Conservation (phyloP, 2,329 filamentous ascomycete species). For the Gaeumannomyces sp. region DNA sequence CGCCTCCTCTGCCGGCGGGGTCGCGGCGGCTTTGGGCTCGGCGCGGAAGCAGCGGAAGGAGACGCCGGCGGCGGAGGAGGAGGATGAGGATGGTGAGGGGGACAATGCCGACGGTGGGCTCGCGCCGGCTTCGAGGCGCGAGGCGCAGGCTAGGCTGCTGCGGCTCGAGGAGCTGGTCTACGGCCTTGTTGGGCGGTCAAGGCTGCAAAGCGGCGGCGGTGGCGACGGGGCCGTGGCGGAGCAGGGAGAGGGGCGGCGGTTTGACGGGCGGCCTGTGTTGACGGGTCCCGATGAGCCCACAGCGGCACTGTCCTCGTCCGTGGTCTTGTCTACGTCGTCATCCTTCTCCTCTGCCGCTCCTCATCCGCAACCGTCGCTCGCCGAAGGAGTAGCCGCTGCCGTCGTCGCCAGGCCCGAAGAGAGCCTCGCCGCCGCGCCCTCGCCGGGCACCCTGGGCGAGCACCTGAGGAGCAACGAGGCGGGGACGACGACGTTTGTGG, state of each 20-base stretch:
- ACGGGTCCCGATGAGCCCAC: background rate
- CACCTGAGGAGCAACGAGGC: slow-evolving; percentile 21
- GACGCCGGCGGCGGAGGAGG: too few relatives aligned
- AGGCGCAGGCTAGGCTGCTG: slow-evolving; percentile 36
- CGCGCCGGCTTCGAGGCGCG: slow-evolving; percentile 25
- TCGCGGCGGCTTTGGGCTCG: slow-evolving; percentile 21
- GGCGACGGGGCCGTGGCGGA: background rate
- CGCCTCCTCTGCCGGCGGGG: slow-evolving; percentile 20
- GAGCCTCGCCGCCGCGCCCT: slow-evolving; percentile 15
- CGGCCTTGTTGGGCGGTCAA: slow-evolving; percentile 39
- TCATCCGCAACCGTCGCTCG: slow-evolving; percentile 12
- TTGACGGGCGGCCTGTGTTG: background rate
- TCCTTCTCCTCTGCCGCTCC: slow-evolving; percentile 25
- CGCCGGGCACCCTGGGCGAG: slow-evolving; percentile 14
- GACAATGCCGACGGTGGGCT: slow-evolving; percentile 21
- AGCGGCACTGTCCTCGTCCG: background rate
- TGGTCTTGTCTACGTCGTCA: background rate
- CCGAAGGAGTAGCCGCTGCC: background rate
- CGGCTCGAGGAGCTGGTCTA: slow-evolving; percentile 52
- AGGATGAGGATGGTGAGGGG: too few relatives aligned
- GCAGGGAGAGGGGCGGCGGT: too few relatives aligned
- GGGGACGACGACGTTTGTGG: slow-evolving; percentile 44
- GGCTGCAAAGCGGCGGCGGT: slow-evolving; percentile 4
- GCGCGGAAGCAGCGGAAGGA: slow-evolving; percentile 12
- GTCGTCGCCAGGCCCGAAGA: too few relatives aligned